These are phyloP conservation scores for Globisporangium parvum DNA, from an alignment of 352 stramenopile species.

Conservation along the genomic window DNA sequence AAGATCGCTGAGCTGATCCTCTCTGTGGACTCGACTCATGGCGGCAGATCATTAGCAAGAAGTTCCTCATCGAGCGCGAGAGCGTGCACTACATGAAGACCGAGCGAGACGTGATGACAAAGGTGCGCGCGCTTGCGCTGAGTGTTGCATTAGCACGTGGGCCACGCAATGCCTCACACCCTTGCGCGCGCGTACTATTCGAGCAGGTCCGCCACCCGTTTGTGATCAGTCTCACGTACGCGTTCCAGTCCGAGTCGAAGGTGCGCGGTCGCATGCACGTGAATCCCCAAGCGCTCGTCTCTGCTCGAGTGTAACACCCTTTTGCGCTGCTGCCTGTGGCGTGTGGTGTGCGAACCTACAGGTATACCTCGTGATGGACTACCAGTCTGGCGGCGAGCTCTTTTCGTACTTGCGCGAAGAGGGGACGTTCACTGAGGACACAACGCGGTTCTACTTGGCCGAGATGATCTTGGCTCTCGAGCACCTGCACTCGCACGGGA, in stretches of 20 bases:
- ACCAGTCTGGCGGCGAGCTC: slow-evolving; percentile 72
- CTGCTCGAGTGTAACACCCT: background rate
- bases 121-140: slow-evolving; percentile 30
- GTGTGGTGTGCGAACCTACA: slow-evolving; percentile 10
- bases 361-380: slow-evolving; percentile 77
- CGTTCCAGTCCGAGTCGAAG: slow-evolving; percentile 84
- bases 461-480: slow-evolving; percentile 84
- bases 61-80: slow-evolving; percentile 73
- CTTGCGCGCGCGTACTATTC: too few species aligned
- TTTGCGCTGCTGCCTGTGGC: too few species aligned
- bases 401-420: slow-evolving; percentile 67
- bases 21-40: background rate
- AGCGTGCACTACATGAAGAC: slow-evolving; percentile 76
- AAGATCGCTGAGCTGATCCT: background rate
- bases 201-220: slow-evolving; percentile 75
- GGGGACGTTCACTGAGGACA: slow-evolving; percentile 69
- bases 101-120: slow-evolving; percentile 84
- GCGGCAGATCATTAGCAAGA: slow-evolving; percentile 82
- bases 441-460: slow-evolving; percentile 68
- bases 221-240: slow-evolving; percentile 69
- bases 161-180: too few species aligned
- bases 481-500: slow-evolving; percentile 71
- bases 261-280: slow-evolving; percentile 13
- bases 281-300: background rate
- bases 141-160: too few species aligned